phyloP scores from a whole-genome alignment of 108 stramenopile genomes.

The Pelagomonas calceolata region DNA sequence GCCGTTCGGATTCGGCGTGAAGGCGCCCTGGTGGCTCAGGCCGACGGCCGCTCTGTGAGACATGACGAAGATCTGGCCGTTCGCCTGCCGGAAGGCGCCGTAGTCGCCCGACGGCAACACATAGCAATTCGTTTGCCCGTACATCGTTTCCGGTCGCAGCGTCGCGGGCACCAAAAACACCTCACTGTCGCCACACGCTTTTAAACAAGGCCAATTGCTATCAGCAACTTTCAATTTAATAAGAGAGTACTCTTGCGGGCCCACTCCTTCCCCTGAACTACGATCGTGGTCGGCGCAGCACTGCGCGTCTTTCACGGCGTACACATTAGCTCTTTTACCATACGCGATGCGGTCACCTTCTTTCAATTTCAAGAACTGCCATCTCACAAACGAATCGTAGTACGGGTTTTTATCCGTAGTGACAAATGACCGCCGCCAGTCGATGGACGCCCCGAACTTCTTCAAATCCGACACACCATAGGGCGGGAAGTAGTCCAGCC shows the following conservation, averaged over 20 bases:
- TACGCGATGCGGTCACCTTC: constrained; percentile 69
- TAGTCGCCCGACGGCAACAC: constrained; percentile 91
- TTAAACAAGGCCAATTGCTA: constrained; percentile 15
- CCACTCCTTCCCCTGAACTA: constrained; percentile 87
- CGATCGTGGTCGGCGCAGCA: constrained; percentile 98
- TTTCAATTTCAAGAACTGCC: constrained; percentile 81
- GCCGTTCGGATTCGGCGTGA: constrained; percentile 34
- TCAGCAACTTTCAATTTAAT: constrained; percentile 86
- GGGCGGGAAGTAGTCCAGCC: constrained; percentile 93
- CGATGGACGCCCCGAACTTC: constrained; percentile 75
- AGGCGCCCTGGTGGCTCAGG: constrained; percentile 73
- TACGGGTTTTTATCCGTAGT: constrained; percentile 92
- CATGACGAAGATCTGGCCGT: constrained; percentile 80
- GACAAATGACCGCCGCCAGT: constrained; percentile 94
- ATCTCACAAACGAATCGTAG: constrained; percentile 91
- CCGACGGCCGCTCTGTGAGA: constrained; percentile 73
- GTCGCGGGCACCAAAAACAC: constrained; percentile 93
- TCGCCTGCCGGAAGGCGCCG: constrained; percentile 81
- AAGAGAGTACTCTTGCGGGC: constrained; percentile 95
- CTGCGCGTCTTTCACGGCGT: constrained; percentile 84
- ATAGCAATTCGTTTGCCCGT: constrained; percentile 99
- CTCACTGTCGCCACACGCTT: constrained; percentile 22
- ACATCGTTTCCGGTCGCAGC: constrained; percentile 98
- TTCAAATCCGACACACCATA: constrained; percentile 77
- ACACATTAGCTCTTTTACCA: constrained; percentile 93